phyloP scores from a whole-genome alignment of 345 rosid species.

The Populus deltoides region DNA sequence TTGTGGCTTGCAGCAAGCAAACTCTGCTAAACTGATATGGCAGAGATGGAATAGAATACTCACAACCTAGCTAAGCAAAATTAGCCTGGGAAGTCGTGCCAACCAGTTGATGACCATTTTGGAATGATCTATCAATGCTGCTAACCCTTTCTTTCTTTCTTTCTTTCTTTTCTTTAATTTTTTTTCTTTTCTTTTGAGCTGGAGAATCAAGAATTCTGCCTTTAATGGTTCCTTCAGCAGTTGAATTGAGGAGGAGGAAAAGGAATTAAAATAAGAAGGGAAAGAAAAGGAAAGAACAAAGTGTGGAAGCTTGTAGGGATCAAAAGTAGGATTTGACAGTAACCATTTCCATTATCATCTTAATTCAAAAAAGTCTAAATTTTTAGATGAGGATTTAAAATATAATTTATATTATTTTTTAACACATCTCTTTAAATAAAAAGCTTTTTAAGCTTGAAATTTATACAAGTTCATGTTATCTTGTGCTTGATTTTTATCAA shows the following conservation, averaged over 20 bases:
- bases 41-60: background rate
- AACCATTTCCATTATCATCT: background rate
- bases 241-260: background rate
- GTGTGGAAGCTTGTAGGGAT: background rate
- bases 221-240: background rate
- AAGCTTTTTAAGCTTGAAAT: no score
- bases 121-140: background rate
- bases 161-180: no score
- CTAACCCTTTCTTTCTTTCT: background rate
- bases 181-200: background rate
- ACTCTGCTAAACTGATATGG: background rate
- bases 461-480: no score
- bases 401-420: no score
- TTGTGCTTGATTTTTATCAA: no score
- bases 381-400: no score
- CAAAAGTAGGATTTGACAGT: background rate
- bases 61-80: background rate
- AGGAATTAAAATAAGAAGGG: background rate
- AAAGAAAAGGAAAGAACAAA: background rate
- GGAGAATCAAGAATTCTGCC: background rate
- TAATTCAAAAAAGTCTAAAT: no score
- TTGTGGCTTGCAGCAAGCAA: background rate
- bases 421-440: no score
- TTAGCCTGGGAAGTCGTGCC: background rate
- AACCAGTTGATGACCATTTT: background rate